Conservation (phyloP, 1,284 basidiomycete species). For the Microbotryum lychnidis-dioicae region DNA sequence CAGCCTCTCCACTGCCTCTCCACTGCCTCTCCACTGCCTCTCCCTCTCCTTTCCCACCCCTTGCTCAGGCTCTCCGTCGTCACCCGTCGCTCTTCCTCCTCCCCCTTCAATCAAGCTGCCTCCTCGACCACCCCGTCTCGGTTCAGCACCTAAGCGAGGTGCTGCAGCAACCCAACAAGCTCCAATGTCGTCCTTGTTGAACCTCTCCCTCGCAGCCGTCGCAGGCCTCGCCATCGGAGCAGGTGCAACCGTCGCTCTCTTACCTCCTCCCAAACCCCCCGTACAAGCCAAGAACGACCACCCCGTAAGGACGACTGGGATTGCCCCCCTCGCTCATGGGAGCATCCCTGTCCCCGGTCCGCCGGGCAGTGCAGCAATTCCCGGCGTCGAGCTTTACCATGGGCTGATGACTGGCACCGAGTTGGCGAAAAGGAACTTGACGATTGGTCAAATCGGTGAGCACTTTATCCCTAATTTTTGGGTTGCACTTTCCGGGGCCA, state of each 20-base stretch:
- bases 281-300: background rate
- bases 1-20: no score
- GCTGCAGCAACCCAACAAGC: background rate
- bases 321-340: background rate
- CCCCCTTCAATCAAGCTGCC: background rate
- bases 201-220: slow-evolving; percentile 17
- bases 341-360: background rate
- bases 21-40: no score
- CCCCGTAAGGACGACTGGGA: background rate
- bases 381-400: slow-evolving; percentile 10
- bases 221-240: slow-evolving; percentile 27
- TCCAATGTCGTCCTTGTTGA: slow-evolving; percentile 15
- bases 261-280: background rate
- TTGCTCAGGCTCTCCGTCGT: background rate
- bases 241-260: slow-evolving; percentile 11
- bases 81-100: slow-evolving; percentile 1
- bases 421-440: slow-evolving; percentile 6
- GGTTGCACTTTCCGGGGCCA: no score
- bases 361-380: background rate
- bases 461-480: background rate
- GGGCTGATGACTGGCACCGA: slow-evolving; percentile 9
- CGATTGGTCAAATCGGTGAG: slow-evolving; percentile 19
- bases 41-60: background rate
- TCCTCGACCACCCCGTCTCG: background rate
- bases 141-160: background rate